Conservation (phyloP, 257 asterid genomes). For the Marsdenia floribunda region DNA sequence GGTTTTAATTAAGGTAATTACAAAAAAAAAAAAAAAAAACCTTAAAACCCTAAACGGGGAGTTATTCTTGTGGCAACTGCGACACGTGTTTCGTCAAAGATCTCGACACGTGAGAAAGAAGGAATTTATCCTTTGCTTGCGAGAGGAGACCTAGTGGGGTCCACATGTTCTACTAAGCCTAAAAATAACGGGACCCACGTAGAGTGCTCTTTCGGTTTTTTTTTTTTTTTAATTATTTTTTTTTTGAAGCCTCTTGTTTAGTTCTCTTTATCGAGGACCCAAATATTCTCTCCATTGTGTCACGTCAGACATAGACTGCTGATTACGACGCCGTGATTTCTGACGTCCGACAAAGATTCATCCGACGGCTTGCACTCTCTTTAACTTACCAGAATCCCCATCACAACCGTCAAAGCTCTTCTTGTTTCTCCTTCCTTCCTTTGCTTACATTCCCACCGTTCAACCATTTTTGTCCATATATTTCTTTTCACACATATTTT, state of each 20-base stretch:
- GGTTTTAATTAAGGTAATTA: not conserved
- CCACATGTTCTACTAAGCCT: slow-evolving; percentile 26
- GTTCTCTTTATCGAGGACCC: slow-evolving; percentile 56
- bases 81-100: slow-evolving; percentile 21
- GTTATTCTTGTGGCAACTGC: not conserved
- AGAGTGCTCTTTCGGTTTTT: slow-evolving; percentile 29
- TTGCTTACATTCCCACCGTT: too few species aligned
- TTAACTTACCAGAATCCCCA: not conserved
- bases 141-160: slow-evolving; percentile 41
- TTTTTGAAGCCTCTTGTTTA: slow-evolving; percentile 9
- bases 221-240: too few species aligned
- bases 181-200: slow-evolving; percentile 26
- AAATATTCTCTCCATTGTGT: slow-evolving; percentile 46
- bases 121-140: slow-evolving; percentile 68
- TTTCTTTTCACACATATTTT: too few species aligned
- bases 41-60: not conserved
- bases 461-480: too few species aligned
- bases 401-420: slow-evolving; percentile 22
- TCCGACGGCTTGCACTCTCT: slow-evolving; percentile 5
- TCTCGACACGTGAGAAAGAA: slow-evolving; percentile 39
- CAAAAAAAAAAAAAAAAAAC: not conserved
- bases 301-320: slow-evolving; percentile 39
- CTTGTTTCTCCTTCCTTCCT: not conserved
- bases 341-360: slow-evolving; percentile 21
- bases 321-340: slow-evolving; percentile 46